Base-by-base conservation (phyloP, 768 basidiomycete species). In the Tephrocybe sp. region DNA sequence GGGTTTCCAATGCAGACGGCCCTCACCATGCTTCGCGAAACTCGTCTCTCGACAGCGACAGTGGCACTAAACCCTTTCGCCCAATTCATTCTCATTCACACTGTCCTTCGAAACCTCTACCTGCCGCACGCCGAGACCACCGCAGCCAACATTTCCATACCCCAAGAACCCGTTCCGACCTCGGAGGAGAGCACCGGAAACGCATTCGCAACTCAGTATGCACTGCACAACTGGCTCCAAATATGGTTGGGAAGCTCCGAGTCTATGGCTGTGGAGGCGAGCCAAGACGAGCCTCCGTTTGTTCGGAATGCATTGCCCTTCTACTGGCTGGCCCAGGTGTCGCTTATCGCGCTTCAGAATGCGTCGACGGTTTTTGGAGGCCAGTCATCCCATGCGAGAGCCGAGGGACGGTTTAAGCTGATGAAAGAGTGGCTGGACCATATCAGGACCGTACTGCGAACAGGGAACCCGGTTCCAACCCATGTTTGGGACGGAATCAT, bases 311-410 rank as follows among this genome's bases (percentile, higher is more conserved):
- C 76, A 15, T 63, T 83, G 10, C 81, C 82, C 9, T 81, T 81
- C 64, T 85, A 83, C 63, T 85, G 83, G 83, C 73, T 85, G 24
- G 81, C 77, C 12, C 77, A 83, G 61, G 73, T 81, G 32, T 72
- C 78, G 10, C 64, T 83, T 20, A 61, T 79, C 41, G 80, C 78
- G 25, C 72, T 76, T 55, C 78, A 80, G 59, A 78, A 81, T 52
- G 73, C 72, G n/a, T 63, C 66, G 24, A 57, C 68, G 58, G 39
- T 37, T 9, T 43, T 57, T n/a, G 45, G 46, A 15, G 38, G 54
- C 3, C 57, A 45, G 24, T 49, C 50, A 17, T 46, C 55, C 3
- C 60, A 57, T 36, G 51, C 41, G 11, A 63, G 59, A 59, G 60
- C 64, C 4, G 74, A 76, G 57, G 69, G 69, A 11, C 71, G 78